phyloP scores from a whole-genome alignment of 805 yeast species.

The Starmerella bacillaris region DNA sequence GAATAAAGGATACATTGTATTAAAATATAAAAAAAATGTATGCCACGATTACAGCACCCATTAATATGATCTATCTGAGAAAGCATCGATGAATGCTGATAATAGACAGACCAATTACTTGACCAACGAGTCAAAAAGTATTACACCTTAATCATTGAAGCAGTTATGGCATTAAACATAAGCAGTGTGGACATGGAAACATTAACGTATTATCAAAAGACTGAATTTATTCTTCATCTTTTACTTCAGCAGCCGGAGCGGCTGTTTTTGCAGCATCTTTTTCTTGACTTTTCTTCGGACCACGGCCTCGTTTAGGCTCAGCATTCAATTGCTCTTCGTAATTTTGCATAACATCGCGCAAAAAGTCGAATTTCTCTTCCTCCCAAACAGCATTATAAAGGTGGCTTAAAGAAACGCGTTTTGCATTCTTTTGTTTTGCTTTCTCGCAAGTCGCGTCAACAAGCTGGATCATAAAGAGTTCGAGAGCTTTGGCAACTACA shows the following conservation, averaged over 20 bases:
- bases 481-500: constrained; percentile 90
- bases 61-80: too few species aligned
- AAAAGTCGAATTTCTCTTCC: constrained; percentile 84
- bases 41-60: too few species aligned
- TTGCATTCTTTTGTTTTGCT: constrained; percentile 56
- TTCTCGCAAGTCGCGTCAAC: constrained; percentile 69
- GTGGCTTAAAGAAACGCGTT: constrained; percentile 67
- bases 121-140: too few species aligned
- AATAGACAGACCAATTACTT: too few species aligned
- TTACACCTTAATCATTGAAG: too few species aligned
- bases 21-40: too few species aligned
- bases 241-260: not conserved
- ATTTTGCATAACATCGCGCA: constrained; percentile 56
- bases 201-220: not conserved
- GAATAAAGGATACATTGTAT: too few species aligned
- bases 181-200: too few species aligned
- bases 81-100: too few species aligned
- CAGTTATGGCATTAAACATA: too few species aligned
- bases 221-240: not conserved
- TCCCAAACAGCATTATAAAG: constrained; percentile 65
- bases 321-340: constrained; percentile 26
- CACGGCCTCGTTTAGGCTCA: not conserved
- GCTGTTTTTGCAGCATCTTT: not conserved
- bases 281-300: not conserved
- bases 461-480: constrained; percentile 73